These are phyloP conservation scores for Beverwykella pulmonaria DNA, from an alignment of 495 filamentous ascomycete species.

Conservation along the genomic window DNA sequence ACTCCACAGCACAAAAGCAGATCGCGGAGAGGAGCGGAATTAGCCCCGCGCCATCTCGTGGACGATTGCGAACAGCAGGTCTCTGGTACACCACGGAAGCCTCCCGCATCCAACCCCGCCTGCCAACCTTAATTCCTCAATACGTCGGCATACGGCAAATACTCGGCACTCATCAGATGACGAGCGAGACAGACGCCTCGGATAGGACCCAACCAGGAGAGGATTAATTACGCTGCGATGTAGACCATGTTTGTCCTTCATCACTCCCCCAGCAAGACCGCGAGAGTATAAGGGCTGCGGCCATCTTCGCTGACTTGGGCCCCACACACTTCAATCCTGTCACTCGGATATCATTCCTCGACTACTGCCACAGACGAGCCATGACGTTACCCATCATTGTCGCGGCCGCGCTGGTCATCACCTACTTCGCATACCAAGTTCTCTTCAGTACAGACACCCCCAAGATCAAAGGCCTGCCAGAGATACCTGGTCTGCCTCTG, in stretches of 20 bases:
- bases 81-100: conserved; percentile 1
- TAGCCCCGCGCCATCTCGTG: neutral
- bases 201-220: neutral
- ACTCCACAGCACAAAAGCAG: neutral
- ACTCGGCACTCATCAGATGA: conserved; percentile 4
- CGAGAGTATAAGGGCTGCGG: neutral
- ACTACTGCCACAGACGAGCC: neutral
- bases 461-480: conserved; percentile 66
- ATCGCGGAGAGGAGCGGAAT: neutral
- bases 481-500: conserved; percentile 64
- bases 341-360: neutral
- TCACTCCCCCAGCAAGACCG: neutral
- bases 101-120: neutral
- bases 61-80: neutral
- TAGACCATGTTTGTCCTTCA: neutral
- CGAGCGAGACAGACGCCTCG: neutral
- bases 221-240: neutral
- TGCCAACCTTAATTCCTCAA: neutral
- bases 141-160: neutral
- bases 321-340: neutral
- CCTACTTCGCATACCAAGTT: conserved; percentile 56
- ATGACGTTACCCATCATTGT: conserved; percentile 23
- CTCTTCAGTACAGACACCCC: conserved; percentile 62
- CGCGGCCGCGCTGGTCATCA: conserved; percentile 21
- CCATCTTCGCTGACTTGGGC: neutral